Evolutionary conservation across 441 rosid genomes (phyloP), one percentile per base, ranked within the genome.

Genomic region (Adansonia rubrostipa): DNA sequence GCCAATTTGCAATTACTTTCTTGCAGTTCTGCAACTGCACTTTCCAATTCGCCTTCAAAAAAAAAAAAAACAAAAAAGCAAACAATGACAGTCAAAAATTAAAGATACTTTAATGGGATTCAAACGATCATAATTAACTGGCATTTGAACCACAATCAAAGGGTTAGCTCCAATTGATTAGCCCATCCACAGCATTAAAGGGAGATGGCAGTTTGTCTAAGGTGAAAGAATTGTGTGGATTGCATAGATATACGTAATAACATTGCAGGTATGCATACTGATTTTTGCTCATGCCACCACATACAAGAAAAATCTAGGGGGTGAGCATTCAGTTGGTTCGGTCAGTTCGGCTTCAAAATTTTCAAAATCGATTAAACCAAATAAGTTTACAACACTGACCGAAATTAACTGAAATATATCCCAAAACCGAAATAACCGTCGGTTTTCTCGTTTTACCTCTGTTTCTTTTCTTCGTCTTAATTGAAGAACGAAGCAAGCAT

Each of bases 21-120:
- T 78, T 89, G 89, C 84, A 97, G 84, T 82, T 92, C 97, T 51
- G 80, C 84, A 77, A 89, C 78, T 40, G 87, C 88, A 85, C 79
- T 82, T 86, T 89, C 95, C 81, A 97, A 78, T 69, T 93, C 99
- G 84, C 89, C 99, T 97, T 84, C 79, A 71, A 77, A 78, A 87
- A 28, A 62, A 24, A 28, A 33, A 3, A 33, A 33, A 33, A 33
- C 36, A 33, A 33, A 33, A 73, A 83, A 78, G 40, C 77, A 78
- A 81, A 82, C 45, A 24, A 73, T 65, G 70, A 62, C 36, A 68
- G 63, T 79, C 80, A 69, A 47, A 36, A 82, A 17, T 17, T 50
- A 74, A 9, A 78, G 44, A 74, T 54, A 73, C 71, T 68, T 71
- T 51, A 77, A 40, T 28, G 33, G 64, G 68, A 66, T 76, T 48